Evolutionary conservation across 2,329 filamentous ascomycete species (phyloP).

Genomic region (Hypoxylon rubiginosum): DNA sequence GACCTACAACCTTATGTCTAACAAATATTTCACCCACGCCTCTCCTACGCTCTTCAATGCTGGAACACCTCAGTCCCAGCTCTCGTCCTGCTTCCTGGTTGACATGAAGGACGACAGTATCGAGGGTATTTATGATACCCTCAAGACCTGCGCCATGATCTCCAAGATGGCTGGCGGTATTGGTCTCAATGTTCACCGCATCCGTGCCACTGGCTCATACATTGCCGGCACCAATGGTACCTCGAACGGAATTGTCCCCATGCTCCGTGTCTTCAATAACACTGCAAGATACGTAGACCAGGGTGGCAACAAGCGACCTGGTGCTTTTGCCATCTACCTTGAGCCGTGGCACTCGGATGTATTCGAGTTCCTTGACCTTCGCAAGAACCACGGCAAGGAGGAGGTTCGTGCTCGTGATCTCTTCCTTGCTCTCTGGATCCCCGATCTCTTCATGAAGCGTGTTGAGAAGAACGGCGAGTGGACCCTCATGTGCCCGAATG

Average conservation of each 20-base stretch:
- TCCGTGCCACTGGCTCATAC: constrained; percentile 96
- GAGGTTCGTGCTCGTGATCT: constrained; percentile 96
- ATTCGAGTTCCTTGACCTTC: constrained; percentile 95
- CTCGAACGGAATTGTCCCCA: constrained; percentile 96
- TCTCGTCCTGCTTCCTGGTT: constrained; percentile 98
- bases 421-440: constrained; percentile 98
- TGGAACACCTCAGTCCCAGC: constrained; percentile 91
- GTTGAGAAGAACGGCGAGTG: constrained; percentile 96
- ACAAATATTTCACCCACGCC: constrained; percentile 98
- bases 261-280: constrained; percentile 99
- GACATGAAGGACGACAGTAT: constrained; percentile 99
- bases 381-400: constrained; percentile 99
- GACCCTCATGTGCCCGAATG: constrained; percentile 98
- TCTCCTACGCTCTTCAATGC: constrained; percentile 99
- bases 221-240: constrained; percentile 98
- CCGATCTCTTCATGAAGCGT: constrained; percentile 99
- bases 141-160: constrained; percentile 99
- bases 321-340: constrained; percentile 98
- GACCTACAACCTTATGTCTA: constrained; percentile 99
- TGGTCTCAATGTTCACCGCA: constrained; percentile 95
- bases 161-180: constrained; percentile 99
- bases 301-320: constrained; percentile 98
- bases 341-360: constrained; percentile 99
- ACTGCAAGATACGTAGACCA: constrained; percentile 98
- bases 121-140: constrained; percentile 98